Percentiles rank a stretch among this genome's conserved stretches.
Conservation (phyloP, 1,284 basidiomycete species). For the Lentinula novae-zelandiae region DNA sequence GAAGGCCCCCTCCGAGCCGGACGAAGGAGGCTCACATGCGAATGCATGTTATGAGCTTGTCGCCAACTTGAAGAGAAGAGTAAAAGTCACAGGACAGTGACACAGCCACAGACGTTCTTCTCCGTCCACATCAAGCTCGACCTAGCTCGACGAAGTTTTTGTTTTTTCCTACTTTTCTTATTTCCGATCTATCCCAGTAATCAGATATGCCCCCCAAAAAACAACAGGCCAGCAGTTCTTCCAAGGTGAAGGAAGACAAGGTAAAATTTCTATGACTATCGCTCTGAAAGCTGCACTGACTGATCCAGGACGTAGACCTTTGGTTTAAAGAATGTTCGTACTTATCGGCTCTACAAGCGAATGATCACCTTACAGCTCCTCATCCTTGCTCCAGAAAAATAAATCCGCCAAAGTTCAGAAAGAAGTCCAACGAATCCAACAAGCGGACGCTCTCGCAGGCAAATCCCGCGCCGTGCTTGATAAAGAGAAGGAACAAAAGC, state of each 20-base stretch:
- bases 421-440: constrained; percentile 75
- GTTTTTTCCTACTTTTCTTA: background rate
- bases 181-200: background rate
- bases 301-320: constrained; percentile 62
- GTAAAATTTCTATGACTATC: constrained; percentile 29
- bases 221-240: constrained; percentile 42
- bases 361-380: background rate
- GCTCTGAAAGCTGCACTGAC: constrained; percentile 20
- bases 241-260: constrained; percentile 71
- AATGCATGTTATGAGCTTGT: too few relatives aligned
- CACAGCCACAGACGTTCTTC: background rate
- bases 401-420: constrained; percentile 93
- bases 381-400: constrained; percentile 67
- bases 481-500: constrained; percentile 82
- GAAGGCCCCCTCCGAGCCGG: too few relatives aligned
- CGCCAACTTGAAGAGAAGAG: too few relatives aligned
- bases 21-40: too few relatives aligned
- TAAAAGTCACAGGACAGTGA: background rate
- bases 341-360: too few relatives aligned
- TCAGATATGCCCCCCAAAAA: constrained; percentile 68
- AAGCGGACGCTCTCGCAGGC: constrained; percentile 67
- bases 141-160: background rate
- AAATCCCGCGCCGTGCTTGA: constrained; percentile 77
- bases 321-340: constrained; percentile 76
- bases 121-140: background rate